Percentiles rank a stretch among this genome's conserved stretches.
phyloP scores from a whole-genome alignment of 1,139 yeast genomes.

The Diutina rugosa region DNA sequence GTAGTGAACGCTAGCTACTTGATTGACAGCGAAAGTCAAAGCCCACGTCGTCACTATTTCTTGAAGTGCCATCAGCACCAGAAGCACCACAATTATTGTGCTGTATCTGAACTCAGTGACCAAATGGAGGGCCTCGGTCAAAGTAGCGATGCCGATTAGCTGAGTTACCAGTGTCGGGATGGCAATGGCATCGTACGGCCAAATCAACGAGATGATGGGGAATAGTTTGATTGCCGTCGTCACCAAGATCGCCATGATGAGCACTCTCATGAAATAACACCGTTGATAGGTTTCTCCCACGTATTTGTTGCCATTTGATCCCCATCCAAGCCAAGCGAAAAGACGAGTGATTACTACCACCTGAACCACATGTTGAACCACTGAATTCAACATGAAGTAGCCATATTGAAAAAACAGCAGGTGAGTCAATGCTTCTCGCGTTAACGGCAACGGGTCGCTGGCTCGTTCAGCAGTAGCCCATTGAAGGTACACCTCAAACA shows the following conservation, averaged over 20 bases:
- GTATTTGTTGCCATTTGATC: constrained; percentile 10
- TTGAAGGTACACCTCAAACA: constrained; percentile 82
- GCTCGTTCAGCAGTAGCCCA: constrained; percentile 87
- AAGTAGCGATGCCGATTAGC: constrained; percentile 47
- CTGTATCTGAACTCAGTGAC: neutral
- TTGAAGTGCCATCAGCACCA: neutral
- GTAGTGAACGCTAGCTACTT: neutral
- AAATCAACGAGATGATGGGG: constrained; percentile 88
- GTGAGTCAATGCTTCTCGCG: constrained; percentile 24
- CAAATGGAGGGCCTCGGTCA: constrained; percentile 44
- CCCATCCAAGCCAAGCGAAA: constrained; percentile 21
- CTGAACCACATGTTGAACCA: constrained; percentile 42
- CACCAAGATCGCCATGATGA: constrained; percentile 54
- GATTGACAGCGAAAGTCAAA: neutral
- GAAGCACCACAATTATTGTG: neutral
- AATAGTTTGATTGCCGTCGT: constrained; percentile 72
- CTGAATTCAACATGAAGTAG: constrained; percentile 50
- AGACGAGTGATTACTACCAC: constrained; percentile 37
- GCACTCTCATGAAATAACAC: constrained; percentile 20
- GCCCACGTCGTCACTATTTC: neutral
- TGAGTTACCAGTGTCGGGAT: constrained; percentile 50
- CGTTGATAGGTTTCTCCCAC: constrained; percentile 9
- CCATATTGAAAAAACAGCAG: constrained; percentile 49
- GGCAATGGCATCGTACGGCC: constrained; percentile 80
- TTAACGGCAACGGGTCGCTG: constrained; percentile 13